Evolutionary conservation across 2,329 filamentous ascomycete species (phyloP), one percentile per base, ranked within the genome.

Genomic region (Dothideomycetidae sp.): DNA sequence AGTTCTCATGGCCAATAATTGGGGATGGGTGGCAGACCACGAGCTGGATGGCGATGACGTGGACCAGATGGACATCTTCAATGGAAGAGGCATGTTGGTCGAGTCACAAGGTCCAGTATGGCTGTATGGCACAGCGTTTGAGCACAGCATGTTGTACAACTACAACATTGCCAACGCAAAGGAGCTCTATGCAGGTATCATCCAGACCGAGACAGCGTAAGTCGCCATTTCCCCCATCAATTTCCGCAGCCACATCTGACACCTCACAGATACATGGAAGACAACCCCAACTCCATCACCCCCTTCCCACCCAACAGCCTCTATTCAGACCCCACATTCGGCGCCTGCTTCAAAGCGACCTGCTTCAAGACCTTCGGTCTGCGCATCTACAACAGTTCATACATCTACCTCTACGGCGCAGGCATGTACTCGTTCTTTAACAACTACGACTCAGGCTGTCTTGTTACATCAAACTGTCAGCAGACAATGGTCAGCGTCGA

Each of bases 11-110:
- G 84, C 93, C 61, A 93, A 94, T 61, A 77, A 71, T 34, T 94
- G 86, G 86, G 76, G 81, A 56, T 94, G 86, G 86, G 78, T 84
- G 18, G 74, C 86, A 1, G 86, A 94, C 55, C 88, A 94, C 62
- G 82, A 92, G 54, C 77, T 93, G 15, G 86, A 93, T 55, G 68
- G 75, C 10, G 46, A 59, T 2, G 77, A 79, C 51, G 73, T 81
- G 56, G 73, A 62, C 41, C 80, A 88, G 57, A 77, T 88, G 57
- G 79, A 77, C 50, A 72, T 94, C 48, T 93, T 80, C 69, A 90
- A 82, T 53, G 86, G 84, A 18, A 79, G 86, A 36, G 86, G 85
- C 45, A 67, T 90, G 29, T 66, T 75, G 16, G 71, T 93, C 45
- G 83, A 93, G 62, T 57, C 55, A 10, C 44, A 52, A 5, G 61